A percentile compares a stretch with the other conserved stretches of the same genome.
phyloP scores from a whole-genome alignment of 371 early-diverging fungal species.

The Haplosporangium sp. region DNA sequence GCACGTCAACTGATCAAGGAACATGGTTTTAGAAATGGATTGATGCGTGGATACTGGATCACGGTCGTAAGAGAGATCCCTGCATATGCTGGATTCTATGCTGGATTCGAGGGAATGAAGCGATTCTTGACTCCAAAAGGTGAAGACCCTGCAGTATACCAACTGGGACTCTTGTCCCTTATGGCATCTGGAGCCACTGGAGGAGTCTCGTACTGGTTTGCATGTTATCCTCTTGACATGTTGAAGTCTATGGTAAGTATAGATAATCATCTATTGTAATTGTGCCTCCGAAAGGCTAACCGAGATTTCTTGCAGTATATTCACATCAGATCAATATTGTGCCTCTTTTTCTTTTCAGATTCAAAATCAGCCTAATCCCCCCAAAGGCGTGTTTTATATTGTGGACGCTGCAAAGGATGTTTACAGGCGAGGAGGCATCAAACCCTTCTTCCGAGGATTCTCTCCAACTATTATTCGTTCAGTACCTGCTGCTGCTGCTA shows the following conservation, averaged over 20 bases:
- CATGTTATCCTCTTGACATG: constrained; percentile 88
- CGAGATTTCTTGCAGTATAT: not conserved
- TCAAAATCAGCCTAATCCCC: constrained; percentile 71
- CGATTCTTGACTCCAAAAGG: constrained; percentile 63
- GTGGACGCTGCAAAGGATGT: constrained; percentile 63
- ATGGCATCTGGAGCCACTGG: constrained; percentile 84
- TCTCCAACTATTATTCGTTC: constrained; percentile 68
- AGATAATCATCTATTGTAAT: not conserved
- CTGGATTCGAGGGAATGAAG: constrained; percentile 83
- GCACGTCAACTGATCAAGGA: constrained; percentile 70
- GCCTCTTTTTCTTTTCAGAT: constrained; percentile 43
- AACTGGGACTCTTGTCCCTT: constrained; percentile 60
- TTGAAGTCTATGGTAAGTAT: constrained; percentile 79
- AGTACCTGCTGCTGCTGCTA: constrained; percentile 81
- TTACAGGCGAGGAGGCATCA: constrained; percentile 64
- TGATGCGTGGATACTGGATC: constrained; percentile 85
- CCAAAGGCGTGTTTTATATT: constrained; percentile 71
- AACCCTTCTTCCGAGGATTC: constrained; percentile 74
- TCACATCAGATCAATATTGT: not conserved
- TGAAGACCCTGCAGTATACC: constrained; percentile 60
- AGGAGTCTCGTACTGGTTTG: constrained; percentile 84
- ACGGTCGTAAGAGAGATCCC: constrained; percentile 85
- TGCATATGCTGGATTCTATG: constrained; percentile 87
- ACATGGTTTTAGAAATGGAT: constrained; percentile 75
- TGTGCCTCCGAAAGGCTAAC: no score